Conservation (phyloP, 139 green algal genomes). For the Volvox africanus region DNA sequence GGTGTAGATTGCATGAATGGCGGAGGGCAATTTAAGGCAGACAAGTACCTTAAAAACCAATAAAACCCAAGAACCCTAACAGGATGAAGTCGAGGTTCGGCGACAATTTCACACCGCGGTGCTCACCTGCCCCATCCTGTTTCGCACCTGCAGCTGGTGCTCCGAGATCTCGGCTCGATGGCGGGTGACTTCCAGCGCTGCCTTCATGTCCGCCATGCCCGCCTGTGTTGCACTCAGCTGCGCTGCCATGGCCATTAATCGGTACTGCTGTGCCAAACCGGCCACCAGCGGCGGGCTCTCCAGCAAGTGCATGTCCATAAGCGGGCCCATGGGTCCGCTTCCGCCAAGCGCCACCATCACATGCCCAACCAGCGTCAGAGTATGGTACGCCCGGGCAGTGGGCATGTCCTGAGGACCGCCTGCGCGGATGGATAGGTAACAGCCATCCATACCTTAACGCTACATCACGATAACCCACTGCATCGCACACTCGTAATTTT, state of each 20-base stretch:
- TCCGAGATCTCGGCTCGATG: conserved; percentile 30
- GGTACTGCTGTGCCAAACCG: conserved; percentile 53
- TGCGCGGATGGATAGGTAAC: background rate
- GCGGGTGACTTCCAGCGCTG: conserved; percentile 17
- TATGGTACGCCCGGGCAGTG: conserved; percentile 57
- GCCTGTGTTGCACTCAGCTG: conserved; percentile 45
- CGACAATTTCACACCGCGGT: no score
- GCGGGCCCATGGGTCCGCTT: conserved; percentile 29
- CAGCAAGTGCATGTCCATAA: conserved; percentile 55
- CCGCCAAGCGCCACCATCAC: conserved; percentile 61
- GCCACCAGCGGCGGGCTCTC: conserved; percentile 51
- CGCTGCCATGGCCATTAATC: conserved; percentile 13
- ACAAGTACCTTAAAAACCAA: no score
- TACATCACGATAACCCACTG: no score
- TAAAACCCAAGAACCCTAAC: no score
- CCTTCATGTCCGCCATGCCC: conserved; percentile 2
- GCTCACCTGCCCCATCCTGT: background rate
- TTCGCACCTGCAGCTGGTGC: conserved; percentile 50
- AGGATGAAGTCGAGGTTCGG: no score
- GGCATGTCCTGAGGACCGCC: conserved; percentile 51
- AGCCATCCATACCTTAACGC: no score
- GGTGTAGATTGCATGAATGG: no score
- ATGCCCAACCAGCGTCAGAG: conserved; percentile 51
- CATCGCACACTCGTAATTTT: no score
- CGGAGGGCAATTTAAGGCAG: no score